These are phyloP conservation scores for Zymoseptoria tritici DNA, from an alignment of 2,329 filamentous ascomycete genomes.

Conservation along the genomic window DNA sequence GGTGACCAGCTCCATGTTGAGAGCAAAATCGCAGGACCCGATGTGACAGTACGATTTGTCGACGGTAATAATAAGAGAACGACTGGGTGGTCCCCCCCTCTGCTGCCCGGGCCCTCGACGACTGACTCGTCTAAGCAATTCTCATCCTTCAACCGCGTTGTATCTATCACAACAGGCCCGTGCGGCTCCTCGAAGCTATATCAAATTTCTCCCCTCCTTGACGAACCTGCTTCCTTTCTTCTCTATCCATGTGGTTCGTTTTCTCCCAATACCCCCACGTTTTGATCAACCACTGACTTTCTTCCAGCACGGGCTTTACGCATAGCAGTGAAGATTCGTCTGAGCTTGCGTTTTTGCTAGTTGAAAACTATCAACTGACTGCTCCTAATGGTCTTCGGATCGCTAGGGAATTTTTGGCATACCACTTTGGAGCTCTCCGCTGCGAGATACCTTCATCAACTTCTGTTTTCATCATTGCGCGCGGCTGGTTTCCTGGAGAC, in stretches of 20 bases:
- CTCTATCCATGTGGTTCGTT: too few species aligned
- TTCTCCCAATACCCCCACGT: background rate
- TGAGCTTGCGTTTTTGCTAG: conserved; percentile 84
- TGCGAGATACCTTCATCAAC: background rate
- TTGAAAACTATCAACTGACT: conserved; percentile 78
- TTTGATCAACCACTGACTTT: background rate
- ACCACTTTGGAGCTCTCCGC: background rate
- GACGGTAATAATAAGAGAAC: too few species aligned
- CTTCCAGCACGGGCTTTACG: conserved; percentile 62
- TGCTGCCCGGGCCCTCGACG: too few species aligned
- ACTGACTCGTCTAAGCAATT: background rate
- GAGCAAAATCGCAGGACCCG: too few species aligned
- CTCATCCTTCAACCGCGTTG: background rate
- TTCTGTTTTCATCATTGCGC: conserved; percentile 18
- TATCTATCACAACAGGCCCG: background rate
- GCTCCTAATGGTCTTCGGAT: conserved; percentile 63
- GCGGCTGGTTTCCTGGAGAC: background rate
- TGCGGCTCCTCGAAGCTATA: background rate
- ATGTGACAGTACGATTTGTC: too few species aligned
- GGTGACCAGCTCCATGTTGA: too few species aligned
- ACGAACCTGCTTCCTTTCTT: background rate
- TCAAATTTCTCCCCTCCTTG: background rate
- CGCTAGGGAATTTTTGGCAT: conserved; percentile 72
- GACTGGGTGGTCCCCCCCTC: too few species aligned
- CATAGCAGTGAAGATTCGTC: conserved; percentile 81